These are phyloP conservation scores for Periconia macrospinosa DNA, from an alignment of 2,329 filamentous ascomycete genomes.

Conservation along the genomic window DNA sequence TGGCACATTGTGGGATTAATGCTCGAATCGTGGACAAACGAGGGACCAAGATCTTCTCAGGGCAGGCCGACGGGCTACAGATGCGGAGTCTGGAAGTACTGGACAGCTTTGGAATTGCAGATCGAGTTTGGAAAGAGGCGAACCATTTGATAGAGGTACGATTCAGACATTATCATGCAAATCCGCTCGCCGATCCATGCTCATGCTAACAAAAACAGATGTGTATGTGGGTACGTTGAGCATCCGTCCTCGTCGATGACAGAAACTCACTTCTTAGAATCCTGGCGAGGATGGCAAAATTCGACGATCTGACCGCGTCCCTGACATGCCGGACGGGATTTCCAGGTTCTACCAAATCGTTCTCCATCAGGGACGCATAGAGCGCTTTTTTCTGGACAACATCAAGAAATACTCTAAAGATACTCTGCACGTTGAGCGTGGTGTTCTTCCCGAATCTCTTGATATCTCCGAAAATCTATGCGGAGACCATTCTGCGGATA, in stretches of 20 bases:
- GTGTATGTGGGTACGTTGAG: slow-evolving; percentile 41
- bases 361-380: slow-evolving; percentile 71
- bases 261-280: slow-evolving; percentile 48
- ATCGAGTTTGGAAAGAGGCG: slow-evolving; percentile 66
- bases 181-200: background rate
- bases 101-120: slow-evolving; percentile 67
- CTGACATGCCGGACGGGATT: slow-evolving; percentile 64
- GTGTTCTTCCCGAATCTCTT: slow-evolving; percentile 60
- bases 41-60: slow-evolving; percentile 44
- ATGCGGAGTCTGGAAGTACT: slow-evolving; percentile 49
- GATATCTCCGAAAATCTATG: slow-evolving; percentile 56
- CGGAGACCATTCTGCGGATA: slow-evolving; percentile 47
- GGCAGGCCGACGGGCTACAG: slow-evolving; percentile 48
- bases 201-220: slow-evolving; percentile 19
- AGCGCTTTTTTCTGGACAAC: slow-evolving; percentile 66
- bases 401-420: slow-evolving; percentile 60
- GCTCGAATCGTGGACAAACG: slow-evolving; percentile 47
- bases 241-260: background rate
- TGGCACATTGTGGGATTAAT: slow-evolving; percentile 44
- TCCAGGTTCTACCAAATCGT: slow-evolving; percentile 67
- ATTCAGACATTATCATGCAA: background rate
- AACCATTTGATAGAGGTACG: slow-evolving; percentile 70
- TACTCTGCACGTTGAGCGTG: slow-evolving; percentile 57
- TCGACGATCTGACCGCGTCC: slow-evolving; percentile 61
- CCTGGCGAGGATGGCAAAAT: slow-evolving; percentile 62